Evolutionary conservation across 441 rosid genomes (phyloP).

Genomic region (Eruca vesicaria): DNA sequence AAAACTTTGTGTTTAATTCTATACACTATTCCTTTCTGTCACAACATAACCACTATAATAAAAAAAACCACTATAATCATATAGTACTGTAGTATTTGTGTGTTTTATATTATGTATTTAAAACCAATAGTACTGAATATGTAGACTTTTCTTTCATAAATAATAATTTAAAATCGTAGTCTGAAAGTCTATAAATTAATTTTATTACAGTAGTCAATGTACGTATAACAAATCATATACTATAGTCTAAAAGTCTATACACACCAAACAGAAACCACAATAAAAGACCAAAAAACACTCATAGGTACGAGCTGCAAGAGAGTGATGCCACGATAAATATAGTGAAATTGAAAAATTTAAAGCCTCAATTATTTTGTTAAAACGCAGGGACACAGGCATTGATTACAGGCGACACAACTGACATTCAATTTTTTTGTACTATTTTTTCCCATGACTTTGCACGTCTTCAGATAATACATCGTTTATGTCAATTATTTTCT

Average conservation of each 20-base stretch:
- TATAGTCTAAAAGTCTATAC: background rate
- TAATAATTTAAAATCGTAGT: background rate
- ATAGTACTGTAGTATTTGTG: background rate
- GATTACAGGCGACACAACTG: slow-evolving; percentile 25
- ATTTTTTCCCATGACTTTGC: slow-evolving; percentile 24
- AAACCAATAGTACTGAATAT: background rate
- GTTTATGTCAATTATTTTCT: slow-evolving; percentile 4
- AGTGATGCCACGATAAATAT: background rate
- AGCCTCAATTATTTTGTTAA: slow-evolving; percentile 18
- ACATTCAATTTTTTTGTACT: slow-evolving; percentile 20
- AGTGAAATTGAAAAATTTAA: slow-evolving; percentile 2
- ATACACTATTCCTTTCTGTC: background rate
- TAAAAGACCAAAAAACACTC: background rate
- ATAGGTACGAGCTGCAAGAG: background rate
- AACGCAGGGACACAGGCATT: slow-evolving; percentile 18
- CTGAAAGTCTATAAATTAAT: background rate
- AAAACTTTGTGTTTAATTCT: slow-evolving; percentile 24
- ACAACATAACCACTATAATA: background rate
- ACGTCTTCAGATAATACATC: slow-evolving; percentile 28
- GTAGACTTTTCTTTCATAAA: background rate
- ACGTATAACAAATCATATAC: background rate
- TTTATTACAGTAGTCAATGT: background rate
- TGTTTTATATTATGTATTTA: background rate
- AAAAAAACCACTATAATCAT: background rate
- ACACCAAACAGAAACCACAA: background rate